These are phyloP conservation scores for Plenodomus tracheiphilus DNA, from an alignment of 2,329 filamentous ascomycete species.

Conservation along the genomic window DNA sequence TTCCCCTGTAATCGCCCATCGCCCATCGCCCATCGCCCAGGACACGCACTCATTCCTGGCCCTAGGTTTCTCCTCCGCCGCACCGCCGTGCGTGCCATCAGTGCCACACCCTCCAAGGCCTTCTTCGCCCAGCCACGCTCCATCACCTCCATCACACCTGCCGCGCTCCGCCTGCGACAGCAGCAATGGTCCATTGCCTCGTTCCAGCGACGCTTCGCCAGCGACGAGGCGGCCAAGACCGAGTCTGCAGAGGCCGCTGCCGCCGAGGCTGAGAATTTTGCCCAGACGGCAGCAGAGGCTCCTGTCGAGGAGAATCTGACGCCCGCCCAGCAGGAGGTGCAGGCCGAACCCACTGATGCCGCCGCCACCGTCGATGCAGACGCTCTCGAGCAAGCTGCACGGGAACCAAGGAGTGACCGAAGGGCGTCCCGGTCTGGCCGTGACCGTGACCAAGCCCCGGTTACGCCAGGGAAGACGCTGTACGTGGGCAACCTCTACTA, in stretches of 20 bases:
- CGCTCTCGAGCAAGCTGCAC: slow-evolving; percentile 15
- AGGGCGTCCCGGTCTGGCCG: not conserved
- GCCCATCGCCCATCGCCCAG: not conserved
- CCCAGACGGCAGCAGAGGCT: slow-evolving; percentile 41
- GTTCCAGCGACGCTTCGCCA: slow-evolving; percentile 54
- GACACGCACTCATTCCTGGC: slow-evolving; percentile 4
- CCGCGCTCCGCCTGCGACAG: slow-evolving; percentile 37
- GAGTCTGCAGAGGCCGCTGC: slow-evolving; percentile 39
- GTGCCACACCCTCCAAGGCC: slow-evolving; percentile 51
- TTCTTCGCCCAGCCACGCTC: slow-evolving; percentile 47
- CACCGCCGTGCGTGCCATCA: slow-evolving; percentile 58
- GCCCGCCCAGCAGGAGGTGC: slow-evolving; percentile 27
- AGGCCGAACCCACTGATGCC: slow-evolving; percentile 28
- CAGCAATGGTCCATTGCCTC: slow-evolving; percentile 45
- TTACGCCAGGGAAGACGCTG: slow-evolving; percentile 47
- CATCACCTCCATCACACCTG: slow-evolving; percentile 39
- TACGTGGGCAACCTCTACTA: slow-evolving; percentile 73
- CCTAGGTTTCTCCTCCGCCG: slow-evolving; percentile 63
- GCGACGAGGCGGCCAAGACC: slow-evolving; percentile 49
- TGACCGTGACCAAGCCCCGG: slow-evolving; percentile 4
- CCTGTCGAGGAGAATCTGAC: slow-evolving; percentile 41
- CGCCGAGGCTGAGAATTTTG: slow-evolving; percentile 35
- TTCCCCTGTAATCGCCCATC: not conserved
- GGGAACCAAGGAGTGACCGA: not conserved
- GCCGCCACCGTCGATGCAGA: slow-evolving; percentile 31